These are phyloP conservation scores for Plasmodium vivax DNA, from an alignment of 169 alveolate genomes.

Conservation along the genomic window DNA sequence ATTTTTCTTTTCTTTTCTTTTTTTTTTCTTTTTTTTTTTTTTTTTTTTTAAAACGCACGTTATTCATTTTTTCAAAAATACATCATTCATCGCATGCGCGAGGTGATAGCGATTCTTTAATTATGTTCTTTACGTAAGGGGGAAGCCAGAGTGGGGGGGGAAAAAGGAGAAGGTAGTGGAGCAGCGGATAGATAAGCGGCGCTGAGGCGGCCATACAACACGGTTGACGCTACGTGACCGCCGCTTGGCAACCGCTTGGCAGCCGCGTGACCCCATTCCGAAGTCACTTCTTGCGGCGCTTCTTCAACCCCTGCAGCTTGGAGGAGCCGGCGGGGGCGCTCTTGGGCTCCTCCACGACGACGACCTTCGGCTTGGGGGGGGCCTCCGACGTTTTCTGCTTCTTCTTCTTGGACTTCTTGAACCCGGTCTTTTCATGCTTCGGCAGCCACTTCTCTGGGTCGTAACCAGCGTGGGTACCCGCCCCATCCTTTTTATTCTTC, in stretches of 20 bases:
- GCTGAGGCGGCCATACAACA: neutral
- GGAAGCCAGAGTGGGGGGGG: neutral
- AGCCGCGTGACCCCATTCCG: neutral
- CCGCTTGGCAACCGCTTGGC: too few species aligned
- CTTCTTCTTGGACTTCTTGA: constrained; percentile 43
- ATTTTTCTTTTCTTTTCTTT: neutral
- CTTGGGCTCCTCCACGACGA: constrained; percentile 3
- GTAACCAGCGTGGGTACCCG: neutral
- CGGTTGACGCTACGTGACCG: too few species aligned
- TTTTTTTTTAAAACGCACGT: neutral
- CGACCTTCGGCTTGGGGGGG: neutral
- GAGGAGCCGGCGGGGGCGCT: neutral
- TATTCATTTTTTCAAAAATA: neutral
- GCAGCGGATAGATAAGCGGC: too few species aligned
- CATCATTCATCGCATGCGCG: neutral
- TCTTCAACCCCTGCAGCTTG: constrained; percentile 46
- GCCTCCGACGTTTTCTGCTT: neutral
- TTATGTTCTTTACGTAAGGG: neutral
- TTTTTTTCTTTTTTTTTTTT: neutral
- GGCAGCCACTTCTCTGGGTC: constrained; percentile 60
- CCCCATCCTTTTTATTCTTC: neutral
- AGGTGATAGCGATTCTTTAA: neutral
- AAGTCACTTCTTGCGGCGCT: constrained; percentile 35
- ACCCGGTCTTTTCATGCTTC: constrained; percentile 30
- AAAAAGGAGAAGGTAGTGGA: neutral